These are phyloP conservation scores for Zasmidium cellare DNA, from an alignment of 2,329 filamentous ascomycete genomes.

Conservation along the genomic window DNA sequence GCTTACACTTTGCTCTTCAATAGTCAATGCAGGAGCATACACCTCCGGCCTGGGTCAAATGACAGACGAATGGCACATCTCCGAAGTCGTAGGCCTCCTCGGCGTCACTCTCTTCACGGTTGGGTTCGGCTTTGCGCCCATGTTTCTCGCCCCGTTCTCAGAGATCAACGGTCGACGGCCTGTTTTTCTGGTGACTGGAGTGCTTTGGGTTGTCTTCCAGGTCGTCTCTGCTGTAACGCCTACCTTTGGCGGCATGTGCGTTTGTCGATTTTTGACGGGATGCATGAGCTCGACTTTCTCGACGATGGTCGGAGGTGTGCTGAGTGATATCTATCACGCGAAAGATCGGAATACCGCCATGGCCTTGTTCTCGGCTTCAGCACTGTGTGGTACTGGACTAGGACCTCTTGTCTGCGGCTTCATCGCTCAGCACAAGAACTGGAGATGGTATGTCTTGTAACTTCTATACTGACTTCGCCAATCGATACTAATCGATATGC, in stretches of 20 bases:
- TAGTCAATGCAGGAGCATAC: slow-evolving; percentile 73
- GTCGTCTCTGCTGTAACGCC: slow-evolving; percentile 71
- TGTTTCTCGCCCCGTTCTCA: slow-evolving; percentile 78
- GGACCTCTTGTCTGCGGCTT: slow-evolving; percentile 73
- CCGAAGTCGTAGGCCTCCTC: slow-evolving; percentile 64
- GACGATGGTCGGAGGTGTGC: slow-evolving; percentile 89
- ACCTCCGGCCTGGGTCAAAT: slow-evolving; percentile 68
- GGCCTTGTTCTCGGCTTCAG: slow-evolving; percentile 80
- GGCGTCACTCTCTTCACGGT: slow-evolving; percentile 81
- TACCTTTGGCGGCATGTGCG: slow-evolving; percentile 70
- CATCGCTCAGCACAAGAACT: slow-evolving; percentile 65
- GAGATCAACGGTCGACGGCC: slow-evolving; percentile 86
- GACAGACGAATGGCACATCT: slow-evolving; percentile 64
- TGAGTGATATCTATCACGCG: slow-evolving; percentile 80
- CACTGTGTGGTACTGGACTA: slow-evolving; percentile 75
- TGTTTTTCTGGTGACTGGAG: slow-evolving; percentile 73
- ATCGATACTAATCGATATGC: slow-evolving; percentile 59
- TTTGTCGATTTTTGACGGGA: slow-evolving; percentile 74
- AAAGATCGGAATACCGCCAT: slow-evolving; percentile 83
- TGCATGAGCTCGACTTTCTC: slow-evolving; percentile 77
- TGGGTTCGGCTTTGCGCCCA: slow-evolving; percentile 80
- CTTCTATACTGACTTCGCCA: slow-evolving; percentile 54
- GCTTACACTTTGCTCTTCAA: not conserved
- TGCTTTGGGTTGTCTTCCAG: slow-evolving; percentile 71
- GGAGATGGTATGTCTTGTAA: slow-evolving; percentile 63